These are phyloP conservation scores for Sporothrix variecibatus DNA, from an alignment of 2,329 filamentous ascomycete species.

Conservation along the genomic window DNA sequence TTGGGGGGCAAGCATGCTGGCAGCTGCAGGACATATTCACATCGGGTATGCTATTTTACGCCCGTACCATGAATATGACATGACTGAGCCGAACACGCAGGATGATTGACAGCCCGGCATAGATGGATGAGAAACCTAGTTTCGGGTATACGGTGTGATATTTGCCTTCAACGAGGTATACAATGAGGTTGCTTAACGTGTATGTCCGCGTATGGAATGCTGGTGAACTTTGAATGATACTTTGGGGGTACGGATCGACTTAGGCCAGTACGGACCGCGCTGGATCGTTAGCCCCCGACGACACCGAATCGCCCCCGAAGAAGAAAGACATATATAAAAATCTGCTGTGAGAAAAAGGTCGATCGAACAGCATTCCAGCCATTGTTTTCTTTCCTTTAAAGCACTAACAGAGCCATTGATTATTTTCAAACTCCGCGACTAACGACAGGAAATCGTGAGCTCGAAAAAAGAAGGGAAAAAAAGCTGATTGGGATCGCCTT, in stretches of 20 bases:
- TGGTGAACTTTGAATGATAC: not conserved
- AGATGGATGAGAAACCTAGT: not conserved
- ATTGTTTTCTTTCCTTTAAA: not conserved
- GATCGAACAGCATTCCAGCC: constrained; percentile 5
- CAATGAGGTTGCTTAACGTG: not conserved
- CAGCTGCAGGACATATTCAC: not conserved
- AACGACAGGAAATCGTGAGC: not conserved
- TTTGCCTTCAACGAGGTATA: not conserved
- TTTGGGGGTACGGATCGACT: not conserved
- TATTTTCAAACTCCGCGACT: not conserved
- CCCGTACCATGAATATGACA: not conserved
- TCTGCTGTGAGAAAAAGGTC: not conserved
- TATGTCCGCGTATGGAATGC: not conserved
- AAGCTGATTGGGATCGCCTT: constrained; percentile 12
- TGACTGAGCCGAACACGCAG: constrained; percentile 6
- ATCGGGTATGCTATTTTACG: constrained; percentile 10
- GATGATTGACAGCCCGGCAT: not conserved
- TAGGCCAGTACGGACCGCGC: not conserved
- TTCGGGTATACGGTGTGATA: not conserved
- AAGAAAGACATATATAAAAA: not conserved
- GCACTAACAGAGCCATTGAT: not conserved
- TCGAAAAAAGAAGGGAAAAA: not conserved
- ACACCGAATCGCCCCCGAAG: constrained; percentile 1
- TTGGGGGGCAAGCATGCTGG: not conserved
- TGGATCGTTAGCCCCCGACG: not conserved